These are phyloP conservation scores for Metrosideros polymorpha DNA, from an alignment of 441 rosid species.

Conservation along the genomic window DNA sequence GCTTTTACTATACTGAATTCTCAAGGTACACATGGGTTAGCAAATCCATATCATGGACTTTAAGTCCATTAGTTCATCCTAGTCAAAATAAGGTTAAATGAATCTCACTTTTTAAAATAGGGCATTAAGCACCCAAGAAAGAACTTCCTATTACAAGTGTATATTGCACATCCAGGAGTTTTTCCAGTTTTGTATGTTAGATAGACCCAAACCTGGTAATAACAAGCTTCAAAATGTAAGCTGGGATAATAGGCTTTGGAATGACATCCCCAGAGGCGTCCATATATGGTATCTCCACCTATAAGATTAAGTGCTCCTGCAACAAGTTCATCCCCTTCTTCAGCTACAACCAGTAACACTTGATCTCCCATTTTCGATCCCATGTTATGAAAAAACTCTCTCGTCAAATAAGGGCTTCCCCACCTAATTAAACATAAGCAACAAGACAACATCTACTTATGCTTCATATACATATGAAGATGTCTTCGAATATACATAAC, in stretches of 20 bases:
- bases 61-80: background rate
- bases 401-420: slow-evolving; percentile 89
- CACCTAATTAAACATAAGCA: slow-evolving; percentile 37
- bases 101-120: background rate
- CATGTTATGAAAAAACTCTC: slow-evolving; percentile 78
- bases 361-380: slow-evolving; percentile 78
- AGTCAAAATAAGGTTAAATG: background rate
- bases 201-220: slow-evolving; percentile 64
- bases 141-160: background rate
- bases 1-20: background rate
- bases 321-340: slow-evolving; percentile 75
- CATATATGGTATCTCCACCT: slow-evolving; percentile 84
- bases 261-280: slow-evolving; percentile 92
- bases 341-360: slow-evolving; percentile 75
- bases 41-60: background rate
- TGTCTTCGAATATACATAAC: background rate
- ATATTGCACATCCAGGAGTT: background rate
- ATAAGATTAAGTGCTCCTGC: slow-evolving; percentile 95
- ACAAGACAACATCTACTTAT: background rate
- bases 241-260: slow-evolving; percentile 70
- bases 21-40: background rate
- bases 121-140: background rate
- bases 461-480: background rate
- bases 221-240: slow-evolving; percentile 93
- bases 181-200: background rate